Conservation (phyloP, 1,284 basidiomycete genomes). For the Cerrena zonata region DNA sequence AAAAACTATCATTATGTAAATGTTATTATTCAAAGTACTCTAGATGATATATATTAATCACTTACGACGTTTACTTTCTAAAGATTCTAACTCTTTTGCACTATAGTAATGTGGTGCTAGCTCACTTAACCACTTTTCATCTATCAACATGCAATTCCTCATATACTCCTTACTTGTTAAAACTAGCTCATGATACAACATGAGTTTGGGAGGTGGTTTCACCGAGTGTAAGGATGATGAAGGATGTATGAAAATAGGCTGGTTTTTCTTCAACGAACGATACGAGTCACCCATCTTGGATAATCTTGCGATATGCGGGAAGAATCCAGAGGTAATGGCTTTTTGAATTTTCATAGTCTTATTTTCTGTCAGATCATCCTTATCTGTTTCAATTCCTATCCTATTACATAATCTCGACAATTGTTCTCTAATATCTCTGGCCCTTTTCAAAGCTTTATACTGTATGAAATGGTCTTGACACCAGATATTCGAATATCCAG, state of each 20-base stretch:
- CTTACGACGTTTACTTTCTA: too few species aligned
- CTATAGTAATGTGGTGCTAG: conserved; percentile 97
- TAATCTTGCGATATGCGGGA: conserved; percentile 94
- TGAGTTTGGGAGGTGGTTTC: conserved; percentile 73
- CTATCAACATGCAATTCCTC: conserved; percentile 92
- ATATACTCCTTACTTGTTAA: conserved; percentile 86
- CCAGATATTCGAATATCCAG: conserved; percentile 94
- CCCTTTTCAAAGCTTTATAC: conserved; percentile 92
- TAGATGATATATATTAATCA: too few species aligned
- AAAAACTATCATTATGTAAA: too few species aligned
- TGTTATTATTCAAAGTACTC: too few species aligned
- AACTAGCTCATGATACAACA: conserved; percentile 73
- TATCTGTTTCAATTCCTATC: conserved; percentile 68
- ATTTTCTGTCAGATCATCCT: conserved; percentile 92
- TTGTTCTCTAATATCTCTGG: conserved; percentile 96
- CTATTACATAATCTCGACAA: conserved; percentile 98
- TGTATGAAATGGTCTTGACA: conserved; percentile 98
- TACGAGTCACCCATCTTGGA: conserved; percentile 91
- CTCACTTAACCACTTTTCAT: conserved; percentile 98
- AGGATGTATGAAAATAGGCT: conserved; percentile 92
- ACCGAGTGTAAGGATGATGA: conserved; percentile 96
- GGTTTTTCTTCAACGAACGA: conserved; percentile 95
- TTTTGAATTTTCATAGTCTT: conserved; percentile 91
- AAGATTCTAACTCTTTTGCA: too few species aligned
- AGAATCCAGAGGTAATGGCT: conserved; percentile 95